Evolutionary conservation across 164 flowering plant species (phyloP), one percentile per base, ranked within the genome.

Genomic region (Buxus sempervirens): DNA sequence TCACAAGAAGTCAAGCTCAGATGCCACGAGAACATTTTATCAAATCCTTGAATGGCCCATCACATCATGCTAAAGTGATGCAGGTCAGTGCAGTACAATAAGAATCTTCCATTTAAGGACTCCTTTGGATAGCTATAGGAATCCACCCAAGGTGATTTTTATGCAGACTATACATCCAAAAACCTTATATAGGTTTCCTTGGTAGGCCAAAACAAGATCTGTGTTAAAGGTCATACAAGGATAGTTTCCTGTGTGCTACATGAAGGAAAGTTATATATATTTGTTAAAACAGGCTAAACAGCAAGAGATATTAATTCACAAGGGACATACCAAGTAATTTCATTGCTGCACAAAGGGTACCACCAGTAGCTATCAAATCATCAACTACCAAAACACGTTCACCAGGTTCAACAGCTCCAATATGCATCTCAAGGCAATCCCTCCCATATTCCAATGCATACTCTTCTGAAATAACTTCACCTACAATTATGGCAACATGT

Each of bases 381-480:
- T 94, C 98, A 60, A 94, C 97, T 21, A 92, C 93, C 79, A 95
- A 71, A 64, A 91, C 97, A 38, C 88, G 87, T 13, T 95, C 98
- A 15, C 85, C 89, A 42, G 77, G 70, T 70, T 86, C 81, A 36
- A 92, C 97, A 4, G 98, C 98, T 69, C 93, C 98, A 56, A 92
- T 81, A 70, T 95, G 98, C 98, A 95, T 95, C 77, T 95, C 90
- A 65, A 94, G 83, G 56, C 97, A 85, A 74, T 94, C 98, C n/a
- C 78, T 86, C 68, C 98, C 98, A 78, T 92, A 95, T 76, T 95
- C 98, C 73, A 95, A 70, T 41, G 74, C 78, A 71, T 95, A 95
- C 73, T 92, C 83, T 76, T 95, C 89, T 0, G 86, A 89, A 60
- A 91, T 85, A 54, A 92, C 96, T 66, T 88, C 77, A 26, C 98